Base-by-base conservation (phyloP, 805 yeast genomes). In the Tetrapisispora nanseiensis region DNA sequence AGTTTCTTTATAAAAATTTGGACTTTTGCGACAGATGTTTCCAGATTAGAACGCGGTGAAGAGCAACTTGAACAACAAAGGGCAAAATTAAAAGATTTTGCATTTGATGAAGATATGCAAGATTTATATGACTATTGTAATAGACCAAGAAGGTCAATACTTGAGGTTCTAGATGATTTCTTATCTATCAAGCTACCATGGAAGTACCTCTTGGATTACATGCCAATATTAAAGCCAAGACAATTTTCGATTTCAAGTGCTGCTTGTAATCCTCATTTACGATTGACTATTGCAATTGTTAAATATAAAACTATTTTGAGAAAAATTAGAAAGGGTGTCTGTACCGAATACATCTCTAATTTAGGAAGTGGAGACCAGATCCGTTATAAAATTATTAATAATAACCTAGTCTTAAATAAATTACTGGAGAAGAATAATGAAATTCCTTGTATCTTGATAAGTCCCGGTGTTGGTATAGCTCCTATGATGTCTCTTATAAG, bases 391-490 rank as follows among this genome's bases (percentile, higher is more conserved):
- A 47, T 81, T 8, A 71, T 73, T 43, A 58, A 62, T 24, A 74
- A 79, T 47, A 59, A 67, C 12, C 29, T 58, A 21, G 23, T 18
- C 6, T 10, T 35, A 12, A 35, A 35, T 21, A 35, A 35, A 24
- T 48, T 78, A 34, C 61, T 61, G 32, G 63, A 72, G 12, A 57
- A 39, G 9, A 37, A 30, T 57, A 62, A 34, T 58, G 47, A 56
- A 4, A 56, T 46, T 2, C 83, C 95, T 0, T 63, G 83, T 21
- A 63, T 92, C 3, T 67, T 90, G 74, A 71, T 90, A 4, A 82
- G 90, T 1, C 95, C 98, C 0, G 99, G 98, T 3, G 94, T 97
- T 0, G 99, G 99, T 2, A 69, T 92, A 10, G 98, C 99, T 0
- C 98, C 98, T 2, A 78, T 90, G 73, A 75, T 86, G 53, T 73